Evolutionary conservation across 306 rosid species (phyloP).

Genomic region (Trifolium fragiferum): DNA sequence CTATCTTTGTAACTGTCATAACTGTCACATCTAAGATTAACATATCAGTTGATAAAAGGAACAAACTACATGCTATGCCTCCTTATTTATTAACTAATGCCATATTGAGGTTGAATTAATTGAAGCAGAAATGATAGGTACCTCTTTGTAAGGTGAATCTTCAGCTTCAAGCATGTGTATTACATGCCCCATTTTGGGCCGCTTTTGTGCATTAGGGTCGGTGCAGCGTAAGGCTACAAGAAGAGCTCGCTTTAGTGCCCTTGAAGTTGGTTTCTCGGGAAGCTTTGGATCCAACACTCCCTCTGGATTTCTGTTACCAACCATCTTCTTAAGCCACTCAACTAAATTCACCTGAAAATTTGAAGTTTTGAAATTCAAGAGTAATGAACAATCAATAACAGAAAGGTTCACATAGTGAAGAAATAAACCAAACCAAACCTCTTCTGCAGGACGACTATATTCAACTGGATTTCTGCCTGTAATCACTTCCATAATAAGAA

Average conservation of each 20-base stretch:
- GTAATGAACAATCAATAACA: conserved; percentile 24
- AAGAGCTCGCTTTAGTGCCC: conserved; percentile 83
- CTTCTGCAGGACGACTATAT: conserved; percentile 73
- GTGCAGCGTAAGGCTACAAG: conserved; percentile 89
- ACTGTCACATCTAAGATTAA: background rate
- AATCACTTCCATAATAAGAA: conserved; percentile 89
- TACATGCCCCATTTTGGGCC: conserved; percentile 90
- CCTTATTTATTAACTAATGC: conserved; percentile 3
- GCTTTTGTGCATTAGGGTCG: conserved; percentile 79
- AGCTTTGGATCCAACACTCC: conserved; percentile 85
- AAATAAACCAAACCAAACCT: conserved; percentile 58
- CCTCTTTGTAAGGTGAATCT: conserved; percentile 74
- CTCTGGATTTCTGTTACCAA: conserved; percentile 73
- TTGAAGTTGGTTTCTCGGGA: conserved; percentile 73
- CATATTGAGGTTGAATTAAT: conserved; percentile 31
- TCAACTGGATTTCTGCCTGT: conserved; percentile 95
- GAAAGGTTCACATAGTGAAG: conserved; percentile 3
- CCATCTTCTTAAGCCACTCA: conserved; percentile 95
- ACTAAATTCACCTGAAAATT: conserved; percentile 79
- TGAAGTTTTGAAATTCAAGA: conserved; percentile 11
- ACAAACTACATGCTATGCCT: background rate
- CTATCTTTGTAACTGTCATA: background rate
- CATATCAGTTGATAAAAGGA: conserved; percentile 13
- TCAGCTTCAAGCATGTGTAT: conserved; percentile 97
- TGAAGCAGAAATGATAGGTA: conserved; percentile 44